Base-by-base conservation (phyloP, 1,284 basidiomycete species). In the Anthracocystis panici-leucophaei region DNA sequence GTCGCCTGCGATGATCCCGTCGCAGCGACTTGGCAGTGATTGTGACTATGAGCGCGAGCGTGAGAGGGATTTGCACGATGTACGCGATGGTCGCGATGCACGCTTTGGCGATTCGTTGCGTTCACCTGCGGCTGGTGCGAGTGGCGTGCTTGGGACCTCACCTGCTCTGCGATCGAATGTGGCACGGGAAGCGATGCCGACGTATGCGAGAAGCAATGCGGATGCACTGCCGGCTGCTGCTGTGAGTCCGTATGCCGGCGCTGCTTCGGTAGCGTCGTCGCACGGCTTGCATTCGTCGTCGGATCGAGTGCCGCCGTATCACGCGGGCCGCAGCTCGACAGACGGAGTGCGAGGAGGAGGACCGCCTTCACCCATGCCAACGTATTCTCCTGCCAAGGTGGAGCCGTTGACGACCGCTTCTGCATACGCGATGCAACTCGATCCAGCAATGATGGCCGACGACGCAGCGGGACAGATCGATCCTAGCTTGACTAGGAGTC, bases 401-500 rank as follows among this genome's bases (percentile, higher is more conserved):
- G 63, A 65, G 20, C 20, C 45, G 20, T 46, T 40, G 4, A 11
- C 51, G 4, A 8, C 31, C 8, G 44, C 40, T 6, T 25, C 62
- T 38, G 33, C 49, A 8, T 65, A 57, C n/a, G 54, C 44, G 6
- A 33, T 61, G 49, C 48, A 58, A 18, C 68, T 71, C 27, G 68
- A 71, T 29, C 68, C 68, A 18, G 68, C 68, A 18, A 71, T 71
- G 68, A 71, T 71, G 62, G 68, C 58, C 5, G 68, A 71, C 41
- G 68, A 71, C 14, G 68, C 63, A 7, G 55, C 52, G 5, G 55
- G 45, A 27, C 66, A 69, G 31, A 55, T 59, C 8, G 66, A 56
- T n/a, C 66, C 66, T 3, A 35, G 11, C 11, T 8, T 64, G 45
- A 53, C 51, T 4, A 55, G 40, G 46, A 51, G 51, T n/a, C 60